Evolutionary conservation across 176 grass and related monocot species (phyloP), one percentile per base, ranked within the genome.

Genomic region (Oryza glaberrima): DNA sequence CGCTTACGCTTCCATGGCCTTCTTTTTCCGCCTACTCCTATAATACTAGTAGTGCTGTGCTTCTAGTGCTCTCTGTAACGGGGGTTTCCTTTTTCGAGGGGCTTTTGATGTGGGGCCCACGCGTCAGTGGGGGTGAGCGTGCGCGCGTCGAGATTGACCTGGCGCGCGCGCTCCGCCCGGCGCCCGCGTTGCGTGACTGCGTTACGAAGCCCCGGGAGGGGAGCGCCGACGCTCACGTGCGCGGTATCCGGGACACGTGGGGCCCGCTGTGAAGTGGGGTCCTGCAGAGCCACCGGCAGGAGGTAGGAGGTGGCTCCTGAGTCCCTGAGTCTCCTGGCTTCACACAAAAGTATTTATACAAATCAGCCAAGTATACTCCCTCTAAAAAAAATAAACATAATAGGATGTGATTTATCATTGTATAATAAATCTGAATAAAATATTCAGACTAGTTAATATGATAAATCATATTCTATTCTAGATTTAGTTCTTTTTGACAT

Each of bases 191-290:
- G 68, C 83, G 88, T 86, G 88, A 65, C 83, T 89, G 77, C 72
- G 79, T 65, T 41, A 49, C 77, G 72, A 70, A 41, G 71, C 11
- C 11, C 35, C 34, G 67, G 79, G 40, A 41, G 40, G 36, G 70
- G 46, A 3, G 78, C 83, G 58, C 88, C 88, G 79, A 86, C 68
- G 79, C 79, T 90, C 88, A 86, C 83, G 87, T 84, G 81, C 60
- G 19, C n/a, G 38, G 11, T 38, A 20, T 23, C 4, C 54, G 1
- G 52, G 66, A 5, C 38, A 4, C 34, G 69, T 41, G 58, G 15
- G 19, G 36, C 36, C 52, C 52, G 16, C 75, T 67, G 46, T 17
- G 34, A 1, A 1, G 47, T n/a, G 28, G 65, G 83, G 5, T 65
- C 76, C 52, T 52, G 49, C 30, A 32, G 54, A 58, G 17, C 54